Evolutionary conservation across 139 green algal genomes (phyloP).

Genomic region (Limnomonas spitsbergensis): DNA sequence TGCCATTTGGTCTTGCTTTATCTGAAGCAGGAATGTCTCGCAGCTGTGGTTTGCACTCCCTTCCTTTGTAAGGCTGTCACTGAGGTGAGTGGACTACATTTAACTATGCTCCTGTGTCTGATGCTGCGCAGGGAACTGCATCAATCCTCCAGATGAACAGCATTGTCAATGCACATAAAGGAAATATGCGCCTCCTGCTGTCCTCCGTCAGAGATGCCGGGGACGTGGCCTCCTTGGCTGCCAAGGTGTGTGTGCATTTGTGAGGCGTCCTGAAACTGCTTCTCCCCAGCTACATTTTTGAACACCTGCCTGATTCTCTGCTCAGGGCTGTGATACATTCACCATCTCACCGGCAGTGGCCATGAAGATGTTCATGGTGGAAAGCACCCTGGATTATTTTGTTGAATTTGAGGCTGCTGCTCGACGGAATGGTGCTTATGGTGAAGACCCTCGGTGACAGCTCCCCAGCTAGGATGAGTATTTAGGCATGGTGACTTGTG

Average conservation of each 20-base stretch:
- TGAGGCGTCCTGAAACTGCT: background rate
- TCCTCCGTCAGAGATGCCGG: background rate
- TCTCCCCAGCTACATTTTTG: background rate
- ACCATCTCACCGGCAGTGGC: slow-evolving; percentile 58
- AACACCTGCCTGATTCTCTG: background rate
- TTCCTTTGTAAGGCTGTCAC: background rate
- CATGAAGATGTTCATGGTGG: slow-evolving; percentile 35
- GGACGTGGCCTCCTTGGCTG: background rate
- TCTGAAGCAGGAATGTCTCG: background rate
- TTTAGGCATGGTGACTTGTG: no score
- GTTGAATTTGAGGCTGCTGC: slow-evolving; percentile 30
- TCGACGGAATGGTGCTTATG: slow-evolving; percentile 17
- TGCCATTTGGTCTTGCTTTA: background rate
- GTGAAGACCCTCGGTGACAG: no score
- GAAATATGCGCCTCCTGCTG: background rate
- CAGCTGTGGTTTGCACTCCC: background rate
- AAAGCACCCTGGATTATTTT: slow-evolving; percentile 25
- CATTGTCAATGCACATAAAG: background rate
- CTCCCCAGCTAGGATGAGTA: no score
- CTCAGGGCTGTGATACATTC: slow-evolving; percentile 1
- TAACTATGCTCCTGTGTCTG: background rate
- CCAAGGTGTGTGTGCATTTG: background rate
- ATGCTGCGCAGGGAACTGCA: background rate
- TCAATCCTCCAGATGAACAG: background rate
- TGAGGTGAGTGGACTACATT: background rate